Base-by-base conservation (phyloP, 73 alveolate species). In the Paramecium sonneborni region DNA sequence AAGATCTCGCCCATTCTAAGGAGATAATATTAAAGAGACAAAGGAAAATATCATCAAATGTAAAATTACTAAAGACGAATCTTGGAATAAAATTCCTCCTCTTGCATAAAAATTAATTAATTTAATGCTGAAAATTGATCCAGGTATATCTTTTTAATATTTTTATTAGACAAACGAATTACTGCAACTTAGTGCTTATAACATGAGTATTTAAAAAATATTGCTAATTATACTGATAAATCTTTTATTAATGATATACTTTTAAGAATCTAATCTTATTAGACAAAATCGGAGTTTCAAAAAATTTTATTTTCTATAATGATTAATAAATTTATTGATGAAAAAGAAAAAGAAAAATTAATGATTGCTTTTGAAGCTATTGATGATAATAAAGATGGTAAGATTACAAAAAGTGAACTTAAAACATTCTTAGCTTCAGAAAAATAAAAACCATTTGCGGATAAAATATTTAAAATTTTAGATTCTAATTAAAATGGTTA, bases 301-400 rank as follows among this genome's bases (percentile, higher is more conserved):
- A 62, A 32, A 30, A 0, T 62, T 3, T 32, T 62, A 30, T 32
- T 62, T 8, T 62, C 84, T 5, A 30, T 62, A 0, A 62, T 62
- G 84, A 62, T 62, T 62, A 26, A 62, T 30, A 62, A 62, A 62
- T 37, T 74, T 3, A 28, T 74, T n/a, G 87, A 74, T 39, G 32
- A 74, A 74, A 39, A 37, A 38, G 87, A 74, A 37, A 74, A 39
- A 37, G 87, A 74, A 11, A 28, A 23, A 23, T 18, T 74, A 34
- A 39, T 39, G 32, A 14, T 37, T 34, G 87, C 67, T 3, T 74
- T 74, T 34, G 37, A 37, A 39, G 58, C 37, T 11, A 74, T 74
- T 18, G 87, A 74, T 37, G 44, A 28, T 28, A 74, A 74, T 74
- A 39, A 39, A 74, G 57, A 74, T 74, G 87, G 87, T 5, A 74